Conservation (phyloP, 2,329 filamentous ascomycete genomes). For the Diaporthe vexans region DNA sequence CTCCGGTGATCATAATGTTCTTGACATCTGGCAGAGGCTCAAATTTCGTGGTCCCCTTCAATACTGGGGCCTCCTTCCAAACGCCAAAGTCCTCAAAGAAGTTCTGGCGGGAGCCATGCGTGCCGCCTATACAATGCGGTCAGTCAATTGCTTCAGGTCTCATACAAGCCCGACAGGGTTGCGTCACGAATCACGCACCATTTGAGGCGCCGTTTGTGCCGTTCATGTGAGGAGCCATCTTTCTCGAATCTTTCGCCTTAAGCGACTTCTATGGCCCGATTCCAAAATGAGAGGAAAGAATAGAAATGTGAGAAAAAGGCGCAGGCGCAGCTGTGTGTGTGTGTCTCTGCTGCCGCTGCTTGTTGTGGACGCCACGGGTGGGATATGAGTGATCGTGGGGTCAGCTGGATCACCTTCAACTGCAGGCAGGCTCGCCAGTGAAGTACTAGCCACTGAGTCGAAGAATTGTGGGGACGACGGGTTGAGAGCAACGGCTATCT, state of each 20-base stretch:
- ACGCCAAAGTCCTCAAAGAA: conserved; percentile 73
- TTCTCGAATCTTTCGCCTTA: neutral
- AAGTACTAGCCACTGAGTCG: conserved; percentile 37
- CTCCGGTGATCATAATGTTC: conserved; percentile 88
- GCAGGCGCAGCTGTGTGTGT: neutral
- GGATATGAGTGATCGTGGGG: neutral
- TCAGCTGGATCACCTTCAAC: conserved; percentile 5
- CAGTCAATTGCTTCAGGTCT: neutral
- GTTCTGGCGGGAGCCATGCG: conserved; percentile 50
- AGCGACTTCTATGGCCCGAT: neutral
- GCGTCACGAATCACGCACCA: conserved; percentile 29
- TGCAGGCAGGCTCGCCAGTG: conserved; percentile 32
- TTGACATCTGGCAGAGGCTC: conserved; percentile 77
- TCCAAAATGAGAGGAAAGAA: neutral
- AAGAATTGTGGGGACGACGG: conserved; percentile 29
- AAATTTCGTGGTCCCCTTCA: conserved; percentile 79
- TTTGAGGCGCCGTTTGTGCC: conserved; percentile 30
- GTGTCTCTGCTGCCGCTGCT: conserved; percentile 8
- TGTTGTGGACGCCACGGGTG: conserved; percentile 22
- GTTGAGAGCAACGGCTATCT: conserved; percentile 18
- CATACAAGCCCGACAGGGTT: neutral
- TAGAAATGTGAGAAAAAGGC: neutral
- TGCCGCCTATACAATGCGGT: conserved; percentile 40
- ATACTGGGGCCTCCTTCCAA: conserved; percentile 79
- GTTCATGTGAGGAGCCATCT: conserved; percentile 34